Percentiles rank a stretch among this genome's conserved stretches.
These are phyloP conservation scores for Geotrichum histeridarum DNA, from an alignment of 1,139 yeast genomes.

Conservation along the genomic window DNA sequence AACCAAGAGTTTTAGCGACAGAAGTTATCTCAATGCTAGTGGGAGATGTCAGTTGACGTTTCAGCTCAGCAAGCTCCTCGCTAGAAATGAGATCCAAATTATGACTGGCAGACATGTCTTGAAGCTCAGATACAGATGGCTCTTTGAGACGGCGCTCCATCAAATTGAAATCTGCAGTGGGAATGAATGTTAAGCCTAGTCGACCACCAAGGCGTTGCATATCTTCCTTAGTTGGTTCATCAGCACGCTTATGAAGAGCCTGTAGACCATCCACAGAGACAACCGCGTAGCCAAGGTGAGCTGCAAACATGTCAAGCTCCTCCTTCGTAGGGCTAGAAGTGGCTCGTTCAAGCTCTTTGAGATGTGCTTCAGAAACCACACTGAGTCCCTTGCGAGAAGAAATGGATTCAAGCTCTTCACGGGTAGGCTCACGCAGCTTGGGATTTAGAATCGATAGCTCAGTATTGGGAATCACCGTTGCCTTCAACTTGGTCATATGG, in stretches of 20 bases:
- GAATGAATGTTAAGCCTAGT: slow-evolving; percentile 30
- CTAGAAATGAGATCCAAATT: slow-evolving; percentile 39
- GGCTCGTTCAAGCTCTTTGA: slow-evolving; percentile 29
- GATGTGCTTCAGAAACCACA: slow-evolving; percentile 27
- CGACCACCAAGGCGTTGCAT: slow-evolving; percentile 27
- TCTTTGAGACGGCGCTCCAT: slow-evolving; percentile 15
- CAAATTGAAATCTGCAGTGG: slow-evolving; percentile 25
- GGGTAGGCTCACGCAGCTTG: slow-evolving; percentile 14
- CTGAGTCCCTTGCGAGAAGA: slow-evolving; percentile 29
- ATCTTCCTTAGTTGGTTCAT: slow-evolving; percentile 36
- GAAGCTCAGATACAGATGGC: slow-evolving; percentile 16
- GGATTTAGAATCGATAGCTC: slow-evolving; percentile 28
- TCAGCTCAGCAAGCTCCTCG: slow-evolving; percentile 27
- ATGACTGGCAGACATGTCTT: slow-evolving; percentile 13
- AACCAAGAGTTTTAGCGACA: slow-evolving; percentile 39
- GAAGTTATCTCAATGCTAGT: slow-evolving; percentile 35
- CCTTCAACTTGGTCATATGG: slow-evolving; percentile 10
- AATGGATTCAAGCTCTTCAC: slow-evolving; percentile 19
- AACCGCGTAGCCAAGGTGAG: slow-evolving; percentile 37
- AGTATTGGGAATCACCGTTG: slow-evolving; percentile 29
- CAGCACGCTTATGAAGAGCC: slow-evolving; percentile 34
- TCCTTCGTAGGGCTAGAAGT: slow-evolving; percentile 29
- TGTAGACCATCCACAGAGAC: slow-evolving; percentile 35
- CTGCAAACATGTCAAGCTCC: slow-evolving; percentile 47
- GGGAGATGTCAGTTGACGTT: slow-evolving; percentile 26